Evolutionary conservation across 2,329 filamentous ascomycete species (phyloP), one percentile per base, ranked within the genome.

Genomic region (Dactylellina sp.): DNA sequence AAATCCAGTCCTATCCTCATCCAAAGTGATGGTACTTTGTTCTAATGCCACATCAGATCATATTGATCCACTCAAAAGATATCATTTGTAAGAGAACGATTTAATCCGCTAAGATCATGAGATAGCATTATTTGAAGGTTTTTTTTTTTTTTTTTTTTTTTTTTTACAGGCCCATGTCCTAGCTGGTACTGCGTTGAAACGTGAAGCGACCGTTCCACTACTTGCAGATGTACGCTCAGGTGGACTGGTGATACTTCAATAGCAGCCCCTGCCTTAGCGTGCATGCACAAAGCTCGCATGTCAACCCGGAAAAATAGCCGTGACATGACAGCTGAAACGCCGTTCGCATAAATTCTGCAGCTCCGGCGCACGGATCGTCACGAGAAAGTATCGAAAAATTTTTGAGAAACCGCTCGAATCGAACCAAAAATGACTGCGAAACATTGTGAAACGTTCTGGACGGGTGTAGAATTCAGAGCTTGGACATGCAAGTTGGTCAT

Each of bases 281-380:
- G n/a, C 37, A 12, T 40, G n/a, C 59, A 53, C 28, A 63, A 53
- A 46, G 46, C 49, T 37, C 52, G 60, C 60, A 57, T 28, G 53
- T 57, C 53, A 47, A 55, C 56, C 64, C 56, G 49, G 65, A 55
- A 56, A 71, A 63, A 63, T 49, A 52, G 25, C 42, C 60, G 59
- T 32, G 59, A 65, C 53, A 59, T 71, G 60, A 65, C 53, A 72
- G 60, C 44, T 72, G 68, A 72, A 72, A 72, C 68, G 44, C 7
- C 49, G 37, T 68, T 72, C 60, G 68, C 68, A 60, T 68, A 68
- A 68, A 68, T 68, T 39, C 59, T 72, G 68, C 68, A 72, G 68
- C 60, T 72, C 60, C 53, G 60, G 53, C 53, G 68, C 68, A 72
- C 68, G 68, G 68, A 64, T 65, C 68, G 59, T 72, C 44, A 11